Percentiles rank a stretch among this genome's conserved stretches.
phyloP scores from a whole-genome alignment of 768 basidiomycete genomes.

The Pholiota conissans region DNA sequence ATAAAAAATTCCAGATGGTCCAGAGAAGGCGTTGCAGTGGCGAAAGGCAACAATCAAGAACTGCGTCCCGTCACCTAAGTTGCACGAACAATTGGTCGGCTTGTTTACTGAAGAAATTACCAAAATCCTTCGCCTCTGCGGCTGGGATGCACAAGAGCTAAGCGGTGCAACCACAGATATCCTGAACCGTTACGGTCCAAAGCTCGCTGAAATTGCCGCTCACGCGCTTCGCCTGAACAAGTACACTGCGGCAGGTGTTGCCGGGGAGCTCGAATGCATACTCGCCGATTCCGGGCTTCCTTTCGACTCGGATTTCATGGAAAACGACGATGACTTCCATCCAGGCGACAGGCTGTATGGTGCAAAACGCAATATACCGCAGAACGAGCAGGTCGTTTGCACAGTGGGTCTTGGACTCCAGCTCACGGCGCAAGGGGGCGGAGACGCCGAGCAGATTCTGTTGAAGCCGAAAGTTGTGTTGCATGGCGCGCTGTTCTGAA shows the following conservation, averaged over 20 bases:
- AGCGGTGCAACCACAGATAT: slow-evolving; percentile 13
- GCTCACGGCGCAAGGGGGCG: slow-evolving; percentile 10
- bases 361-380: slow-evolving; percentile 8
- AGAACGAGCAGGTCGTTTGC: slow-evolving; percentile 27
- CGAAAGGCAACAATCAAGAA: slow-evolving; percentile 23
- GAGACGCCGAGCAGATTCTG: slow-evolving; percentile 16
- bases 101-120: slow-evolving; percentile 22
- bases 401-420: slow-evolving; percentile 33
- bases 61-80: slow-evolving; percentile 20
- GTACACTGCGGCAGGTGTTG: slow-evolving; percentile 22
- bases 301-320: slow-evolving; percentile 29
- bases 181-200: slow-evolving; percentile 16
- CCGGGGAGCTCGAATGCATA: slow-evolving; percentile 27
- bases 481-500: slow-evolving; percentile 19
- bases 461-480: slow-evolving; percentile 32
- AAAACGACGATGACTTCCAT: slow-evolving; percentile 24
- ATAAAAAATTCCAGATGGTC: slow-evolving; percentile 18
- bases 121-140: slow-evolving; percentile 26
- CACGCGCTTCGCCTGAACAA: slow-evolving; percentile 32
- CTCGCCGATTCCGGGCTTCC: slow-evolving; percentile 24
- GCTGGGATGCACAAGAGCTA: slow-evolving; percentile 23
- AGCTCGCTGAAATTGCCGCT: slow-evolving; percentile 27
- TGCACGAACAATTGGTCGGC: slow-evolving; percentile 22
- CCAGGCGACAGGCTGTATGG: slow-evolving; percentile 10
- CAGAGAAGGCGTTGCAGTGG: slow-evolving; percentile 23